Evolutionary conservation across 1,139 yeast species (phyloP).

Genomic region (Protomyces arabidopsidicola): DNA sequence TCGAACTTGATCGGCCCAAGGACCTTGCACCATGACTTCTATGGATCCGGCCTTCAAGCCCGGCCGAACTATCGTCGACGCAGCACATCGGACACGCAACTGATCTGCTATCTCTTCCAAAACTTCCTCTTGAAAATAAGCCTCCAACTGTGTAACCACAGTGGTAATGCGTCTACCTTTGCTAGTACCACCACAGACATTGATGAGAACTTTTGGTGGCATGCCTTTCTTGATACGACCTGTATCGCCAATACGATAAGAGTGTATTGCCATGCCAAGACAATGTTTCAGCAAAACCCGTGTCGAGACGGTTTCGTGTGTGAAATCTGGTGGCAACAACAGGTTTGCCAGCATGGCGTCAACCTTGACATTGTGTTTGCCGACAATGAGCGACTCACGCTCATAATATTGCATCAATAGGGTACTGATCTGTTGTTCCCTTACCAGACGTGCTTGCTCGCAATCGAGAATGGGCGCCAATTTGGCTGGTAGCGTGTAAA

Average conservation of each 20-base stretch:
- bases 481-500: not conserved
- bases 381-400: not conserved
- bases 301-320: not conserved
- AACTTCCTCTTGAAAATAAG: not conserved
- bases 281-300: not conserved
- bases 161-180: not conserved
- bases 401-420: not conserved
- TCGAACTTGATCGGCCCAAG: not conserved
- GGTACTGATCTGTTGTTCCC: not conserved
- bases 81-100: conserved; percentile 13
- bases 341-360: conserved; percentile 5
- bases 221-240: conserved; percentile 1
- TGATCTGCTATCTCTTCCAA: not conserved
- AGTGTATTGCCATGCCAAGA: not conserved
- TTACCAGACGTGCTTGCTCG: not conserved
- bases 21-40: conserved; percentile 13
- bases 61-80: conserved; percentile 4
- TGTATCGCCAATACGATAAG: not conserved
- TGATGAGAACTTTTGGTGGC: conserved; percentile 2
- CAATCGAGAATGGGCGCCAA: not conserved
- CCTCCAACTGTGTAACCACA: conserved; percentile 1
- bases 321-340: not conserved
- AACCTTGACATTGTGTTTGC: conserved; percentile 2
- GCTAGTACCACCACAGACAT: conserved; percentile 1
- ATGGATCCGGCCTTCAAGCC: not conserved